Evolutionary conservation across 306 rosid species (phyloP).

Genomic region (Trifolium pratense): DNA sequence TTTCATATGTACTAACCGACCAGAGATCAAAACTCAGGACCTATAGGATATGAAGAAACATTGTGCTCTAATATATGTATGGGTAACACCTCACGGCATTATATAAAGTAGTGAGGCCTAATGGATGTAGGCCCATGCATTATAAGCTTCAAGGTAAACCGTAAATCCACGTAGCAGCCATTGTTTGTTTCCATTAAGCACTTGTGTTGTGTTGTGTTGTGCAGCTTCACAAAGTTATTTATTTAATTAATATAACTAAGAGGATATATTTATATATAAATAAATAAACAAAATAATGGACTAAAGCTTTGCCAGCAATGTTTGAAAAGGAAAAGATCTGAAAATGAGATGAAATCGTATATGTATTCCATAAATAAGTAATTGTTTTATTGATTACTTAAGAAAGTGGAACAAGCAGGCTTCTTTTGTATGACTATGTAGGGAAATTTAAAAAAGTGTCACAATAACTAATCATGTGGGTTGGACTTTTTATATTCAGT

Average conservation of each 20-base stretch:
- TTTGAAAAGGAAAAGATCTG: conserved; percentile 42
- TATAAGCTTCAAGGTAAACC: neutral
- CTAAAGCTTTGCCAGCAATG: conserved; percentile 37
- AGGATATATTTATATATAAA: neutral
- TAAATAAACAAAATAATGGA: conserved; percentile 18
- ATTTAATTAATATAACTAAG: neutral
- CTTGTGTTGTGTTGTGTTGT: neutral
- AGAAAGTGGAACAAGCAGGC: conserved; percentile 46
- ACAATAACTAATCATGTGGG: conserved; percentile 43
- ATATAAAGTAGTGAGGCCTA: neutral
- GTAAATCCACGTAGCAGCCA: conserved; percentile 39
- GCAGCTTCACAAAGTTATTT: conserved; percentile 6
- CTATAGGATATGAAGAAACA: too few relatives aligned
- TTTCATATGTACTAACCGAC: too few relatives aligned
- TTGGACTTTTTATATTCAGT: conserved; percentile 44
- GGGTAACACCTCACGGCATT: neutral
- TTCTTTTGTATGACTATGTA: conserved; percentile 17
- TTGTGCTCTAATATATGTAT: neutral
- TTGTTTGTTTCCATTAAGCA: conserved; percentile 32
- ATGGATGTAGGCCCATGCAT: neutral
- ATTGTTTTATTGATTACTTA: conserved; percentile 30
- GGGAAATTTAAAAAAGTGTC: conserved; percentile 18
- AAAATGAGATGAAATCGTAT: conserved; percentile 22
- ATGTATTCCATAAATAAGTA: conserved; percentile 1
- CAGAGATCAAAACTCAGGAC: too few relatives aligned